A percentile compares a stretch with the other conserved stretches of the same genome.
Evolutionary conservation across 306 rosid species (phyloP).

Genomic region (Carpinus fangiana): DNA sequence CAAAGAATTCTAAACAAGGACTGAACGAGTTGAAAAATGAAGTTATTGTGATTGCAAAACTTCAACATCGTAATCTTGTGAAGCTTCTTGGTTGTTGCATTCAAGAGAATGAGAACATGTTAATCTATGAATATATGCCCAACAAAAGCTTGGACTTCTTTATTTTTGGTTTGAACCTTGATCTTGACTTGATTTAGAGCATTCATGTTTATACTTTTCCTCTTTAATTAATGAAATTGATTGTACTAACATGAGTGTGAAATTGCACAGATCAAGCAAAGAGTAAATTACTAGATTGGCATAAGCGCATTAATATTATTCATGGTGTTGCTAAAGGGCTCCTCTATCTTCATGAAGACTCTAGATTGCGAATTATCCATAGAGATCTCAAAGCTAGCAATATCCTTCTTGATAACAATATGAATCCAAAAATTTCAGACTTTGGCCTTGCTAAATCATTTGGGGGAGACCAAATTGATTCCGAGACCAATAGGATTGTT

Average conservation of each 20-base stretch:
- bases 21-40: constrained; percentile 19
- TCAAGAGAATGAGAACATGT: constrained; percentile 36
- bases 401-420: constrained; percentile 44
- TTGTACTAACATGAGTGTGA: background rate
- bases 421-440: constrained; percentile 67
- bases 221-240: background rate
- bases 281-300: constrained; percentile 21
- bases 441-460: constrained; percentile 55
- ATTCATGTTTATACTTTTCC: background rate
- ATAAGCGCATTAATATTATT: constrained; percentile 26
- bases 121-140: constrained; percentile 45
- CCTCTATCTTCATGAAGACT: constrained; percentile 36
- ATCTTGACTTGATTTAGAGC: background rate
- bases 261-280: background rate
- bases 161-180: constrained; percentile 39
- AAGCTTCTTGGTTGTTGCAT: constrained; percentile 43
- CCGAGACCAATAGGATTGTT: constrained; percentile 38
- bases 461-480: constrained; percentile 46
- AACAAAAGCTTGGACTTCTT: constrained; percentile 43
- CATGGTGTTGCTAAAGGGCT: constrained; percentile 28
- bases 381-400: constrained; percentile 58
- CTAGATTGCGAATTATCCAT: constrained; percentile 36
- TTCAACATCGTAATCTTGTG: constrained; percentile 52
- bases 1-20: constrained; percentile 58
- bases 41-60: constrained; percentile 38